Evolutionary conservation across 2,329 filamentous ascomycete genomes (phyloP).

Genomic region (Ophiosphaerella herpotricha): DNA sequence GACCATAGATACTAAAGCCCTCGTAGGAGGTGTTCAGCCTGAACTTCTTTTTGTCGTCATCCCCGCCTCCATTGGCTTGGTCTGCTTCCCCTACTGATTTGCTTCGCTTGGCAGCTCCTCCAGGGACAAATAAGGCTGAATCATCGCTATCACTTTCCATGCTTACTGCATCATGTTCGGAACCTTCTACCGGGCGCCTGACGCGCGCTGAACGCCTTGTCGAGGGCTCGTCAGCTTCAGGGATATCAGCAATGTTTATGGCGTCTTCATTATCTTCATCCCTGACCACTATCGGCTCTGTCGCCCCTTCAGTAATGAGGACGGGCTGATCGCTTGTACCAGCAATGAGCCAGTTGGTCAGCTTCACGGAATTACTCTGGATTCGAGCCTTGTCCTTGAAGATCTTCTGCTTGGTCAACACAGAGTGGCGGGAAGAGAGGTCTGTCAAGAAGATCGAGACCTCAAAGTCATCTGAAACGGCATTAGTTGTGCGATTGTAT

Average conservation of each 20-base stretch:
- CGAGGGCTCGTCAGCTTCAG: slow-evolving; percentile 46
- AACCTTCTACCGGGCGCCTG: slow-evolving; percentile 15
- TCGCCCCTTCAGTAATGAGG: slow-evolving; percentile 49
- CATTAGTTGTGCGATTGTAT: slow-evolving; percentile 21
- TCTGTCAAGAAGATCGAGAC: slow-evolving; percentile 93
- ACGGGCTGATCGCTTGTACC: slow-evolving; percentile 50
- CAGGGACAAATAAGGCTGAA: slow-evolving; percentile 33
- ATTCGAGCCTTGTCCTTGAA: slow-evolving; percentile 56
- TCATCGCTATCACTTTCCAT: slow-evolving; percentile 39
- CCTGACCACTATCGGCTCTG: slow-evolving; percentile 52
- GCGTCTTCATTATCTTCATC: slow-evolving; percentile 64
- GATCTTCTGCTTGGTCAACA: slow-evolving; percentile 83
- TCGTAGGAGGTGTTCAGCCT: slow-evolving; percentile 87
- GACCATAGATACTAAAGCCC: slow-evolving; percentile 93
- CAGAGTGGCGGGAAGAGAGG: slow-evolving; percentile 79
- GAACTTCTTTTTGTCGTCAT: slow-evolving; percentile 90
- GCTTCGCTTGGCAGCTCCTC: slow-evolving; percentile 20
- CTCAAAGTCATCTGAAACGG: slow-evolving; percentile 83
- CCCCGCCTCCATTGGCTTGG: slow-evolving; percentile 24
- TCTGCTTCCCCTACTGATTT: slow-evolving; percentile 17
- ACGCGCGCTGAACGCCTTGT: slow-evolving; percentile 18
- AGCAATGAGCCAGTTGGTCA: slow-evolving; percentile 52
- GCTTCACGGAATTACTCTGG: slow-evolving; percentile 52
- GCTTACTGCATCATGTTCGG: slow-evolving; percentile 16
- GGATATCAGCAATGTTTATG: slow-evolving; percentile 61